These are phyloP conservation scores for Ustilago bromivora DNA, from an alignment of 1,284 basidiomycete genomes.

Conservation along the genomic window DNA sequence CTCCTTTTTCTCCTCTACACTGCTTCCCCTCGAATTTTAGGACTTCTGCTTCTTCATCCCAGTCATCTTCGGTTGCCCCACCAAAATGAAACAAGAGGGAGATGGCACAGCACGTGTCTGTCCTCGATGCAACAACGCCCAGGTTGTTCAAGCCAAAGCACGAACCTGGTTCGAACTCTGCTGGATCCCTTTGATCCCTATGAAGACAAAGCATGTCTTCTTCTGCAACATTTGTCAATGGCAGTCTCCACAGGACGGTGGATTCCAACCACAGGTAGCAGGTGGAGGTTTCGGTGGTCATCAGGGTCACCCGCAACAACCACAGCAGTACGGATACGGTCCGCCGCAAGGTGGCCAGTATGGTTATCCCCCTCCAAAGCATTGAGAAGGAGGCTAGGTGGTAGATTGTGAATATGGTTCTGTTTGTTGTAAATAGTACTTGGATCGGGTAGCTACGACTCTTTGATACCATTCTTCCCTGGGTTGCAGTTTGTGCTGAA, in stretches of 20 bases:
- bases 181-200: slow-evolving; percentile 66
- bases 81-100: slow-evolving; percentile 67
- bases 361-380: slow-evolving; percentile 58
- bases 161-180: slow-evolving; percentile 67
- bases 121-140: slow-evolving; percentile 67
- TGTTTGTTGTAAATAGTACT: neutral
- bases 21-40: slow-evolving; percentile 11
- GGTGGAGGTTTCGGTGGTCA: slow-evolving; percentile 42
- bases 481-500: neutral
- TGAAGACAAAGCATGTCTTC: slow-evolving; percentile 61
- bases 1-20: neutral
- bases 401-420: neutral
- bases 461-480: neutral
- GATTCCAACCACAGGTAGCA: slow-evolving; percentile 59
- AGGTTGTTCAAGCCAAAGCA: slow-evolving; percentile 64
- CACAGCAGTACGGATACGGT: slow-evolving; percentile 55
- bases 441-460: neutral
- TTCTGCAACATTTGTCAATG: slow-evolving; percentile 68
- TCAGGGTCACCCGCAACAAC: slow-evolving; percentile 34
- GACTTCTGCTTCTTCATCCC: slow-evolving; percentile 65
- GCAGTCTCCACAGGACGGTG: slow-evolving; percentile 56
- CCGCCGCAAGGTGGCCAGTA: slow-evolving; percentile 39
- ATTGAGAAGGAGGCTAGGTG: slow-evolving; percentile 1
- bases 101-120: slow-evolving; percentile 63
- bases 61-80: slow-evolving; percentile 66